Base-by-base conservation (phyloP, 2,329 filamentous ascomycete genomes). In the Cladosporium halotolerans region DNA sequence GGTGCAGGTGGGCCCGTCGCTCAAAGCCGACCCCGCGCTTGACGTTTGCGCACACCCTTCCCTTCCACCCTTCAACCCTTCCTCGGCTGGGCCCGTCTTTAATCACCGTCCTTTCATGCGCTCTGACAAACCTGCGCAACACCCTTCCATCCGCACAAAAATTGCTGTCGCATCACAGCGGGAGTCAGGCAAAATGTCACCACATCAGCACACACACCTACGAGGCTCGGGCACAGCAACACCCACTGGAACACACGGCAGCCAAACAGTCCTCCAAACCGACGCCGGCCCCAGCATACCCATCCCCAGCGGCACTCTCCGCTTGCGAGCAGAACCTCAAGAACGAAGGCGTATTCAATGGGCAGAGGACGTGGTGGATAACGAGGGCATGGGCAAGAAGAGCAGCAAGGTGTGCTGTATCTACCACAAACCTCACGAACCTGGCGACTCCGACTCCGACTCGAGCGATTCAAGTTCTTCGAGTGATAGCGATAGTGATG, bases 371-470 rank as follows among this genome's bases (percentile, higher is more conserved):
- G 91, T 96, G 6, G 78, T 99, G 2, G 91, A 99, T 72, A 99
- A 99, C 66, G 93, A 99, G 72, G 89, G 89, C 3, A 79, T 97
- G 70, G 90, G 90, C 7, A 88, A 88, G 72, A 99, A 97, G 75
- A 92, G 83, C 59, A 95, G 89, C 14, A 99, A 99, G 82, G 93
- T 97, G n/a, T 99, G 93, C 79, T 99, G 93, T 71, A 99, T 99
- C 70, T 99, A 96, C 73, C 92, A 96, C 74, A 87, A 87, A 56
- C 85, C 89, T 6, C 87, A 86, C 61, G 81, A 79, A 9, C 83
- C 89, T 3, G 89, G 87, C 68, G 92, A 97, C 69, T 93, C 88
- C 32, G 90, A 85, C 60, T 82, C 83, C 60, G 75, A 75, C 47
- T 82, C 80, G 3, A 81, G 76, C 0, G 36, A 39, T 14, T 79